These are phyloP conservation scores for Gypsophila paniculata DNA, from an alignment of 179 eudicot species.

Conservation along the genomic window DNA sequence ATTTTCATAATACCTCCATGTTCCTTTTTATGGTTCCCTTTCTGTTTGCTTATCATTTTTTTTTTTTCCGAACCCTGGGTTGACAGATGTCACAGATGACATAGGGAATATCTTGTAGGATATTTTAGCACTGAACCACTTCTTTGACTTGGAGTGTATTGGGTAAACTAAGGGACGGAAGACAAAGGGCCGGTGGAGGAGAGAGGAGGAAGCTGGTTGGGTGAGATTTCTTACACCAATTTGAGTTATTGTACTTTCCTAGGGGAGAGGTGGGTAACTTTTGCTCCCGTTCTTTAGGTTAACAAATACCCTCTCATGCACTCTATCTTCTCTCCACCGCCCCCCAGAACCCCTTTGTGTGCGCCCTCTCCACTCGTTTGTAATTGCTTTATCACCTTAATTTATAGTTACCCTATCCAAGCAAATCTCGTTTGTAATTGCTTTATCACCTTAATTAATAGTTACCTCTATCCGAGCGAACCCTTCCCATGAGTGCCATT, in stretches of 20 bases:
- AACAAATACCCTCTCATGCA: neutral
- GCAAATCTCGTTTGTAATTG: neutral
- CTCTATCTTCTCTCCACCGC: neutral
- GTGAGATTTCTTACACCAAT: too few species aligned
- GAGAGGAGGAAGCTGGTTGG: too few species aligned
- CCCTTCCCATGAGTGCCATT: neutral
- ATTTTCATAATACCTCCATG: neutral
- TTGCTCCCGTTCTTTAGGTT: neutral
- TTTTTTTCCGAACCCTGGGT: neutral
- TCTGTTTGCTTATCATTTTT: neutral
- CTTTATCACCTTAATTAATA: too few species aligned
- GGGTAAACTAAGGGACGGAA: too few species aligned
- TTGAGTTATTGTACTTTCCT: neutral
- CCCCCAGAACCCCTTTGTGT: too few species aligned
- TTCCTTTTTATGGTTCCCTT: neutral
- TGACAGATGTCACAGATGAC: neutral
- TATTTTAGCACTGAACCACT: neutral
- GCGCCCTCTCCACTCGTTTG: neutral
- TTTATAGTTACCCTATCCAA: neutral
- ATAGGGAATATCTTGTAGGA: neutral
- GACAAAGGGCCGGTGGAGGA: too few species aligned
- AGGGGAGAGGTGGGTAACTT: neutral
- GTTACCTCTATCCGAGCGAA: neutral
- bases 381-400: too few species aligned
- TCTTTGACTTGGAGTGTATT: neutral